phyloP scores from a whole-genome alignment of 2,329 filamentous ascomycete genomes.

The Coniella lustricola region DNA sequence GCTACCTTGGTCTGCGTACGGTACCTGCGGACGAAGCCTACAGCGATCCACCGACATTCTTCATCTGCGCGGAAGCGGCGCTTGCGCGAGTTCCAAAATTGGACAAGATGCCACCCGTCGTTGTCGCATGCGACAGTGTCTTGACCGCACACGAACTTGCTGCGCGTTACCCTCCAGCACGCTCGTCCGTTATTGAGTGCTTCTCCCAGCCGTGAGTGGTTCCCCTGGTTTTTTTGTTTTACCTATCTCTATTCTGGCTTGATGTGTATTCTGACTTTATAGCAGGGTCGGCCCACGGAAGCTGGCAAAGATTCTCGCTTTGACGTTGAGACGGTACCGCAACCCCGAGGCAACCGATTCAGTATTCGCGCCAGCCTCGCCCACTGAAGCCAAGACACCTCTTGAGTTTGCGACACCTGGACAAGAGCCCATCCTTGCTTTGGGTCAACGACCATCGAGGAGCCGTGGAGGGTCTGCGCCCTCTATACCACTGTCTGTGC shows the following conservation, averaged over 20 bases:
- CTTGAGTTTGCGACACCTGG: not conserved
- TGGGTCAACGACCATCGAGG: not conserved
- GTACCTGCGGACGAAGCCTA: not conserved
- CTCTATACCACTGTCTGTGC: too few relatives aligned
- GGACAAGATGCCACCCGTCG: not conserved
- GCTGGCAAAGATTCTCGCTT: not conserved
- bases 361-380: too few relatives aligned
- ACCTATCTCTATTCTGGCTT: not conserved
- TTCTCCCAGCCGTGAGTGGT: slow-evolving; percentile 14
- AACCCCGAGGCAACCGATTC: not conserved
- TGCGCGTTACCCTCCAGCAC: not conserved
- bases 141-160: slow-evolving; percentile 7
- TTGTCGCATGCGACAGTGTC: slow-evolving; percentile 10
- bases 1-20: slow-evolving; percentile 2
- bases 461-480: too few relatives aligned
- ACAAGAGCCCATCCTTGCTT: not conserved
- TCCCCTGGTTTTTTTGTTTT: too few relatives aligned
- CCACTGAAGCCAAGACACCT: not conserved
- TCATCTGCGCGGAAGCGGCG: slow-evolving; percentile 6
- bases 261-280: not conserved
- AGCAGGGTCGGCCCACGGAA: slow-evolving; percentile 4
- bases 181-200: slow-evolving; percentile 5
- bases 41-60: not conserved
- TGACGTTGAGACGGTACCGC: not conserved
- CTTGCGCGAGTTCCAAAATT: not conserved